These are phyloP conservation scores for Podila epicladia DNA, from an alignment of 192 early-diverging fungal genomes.

Conservation along the genomic window DNA sequence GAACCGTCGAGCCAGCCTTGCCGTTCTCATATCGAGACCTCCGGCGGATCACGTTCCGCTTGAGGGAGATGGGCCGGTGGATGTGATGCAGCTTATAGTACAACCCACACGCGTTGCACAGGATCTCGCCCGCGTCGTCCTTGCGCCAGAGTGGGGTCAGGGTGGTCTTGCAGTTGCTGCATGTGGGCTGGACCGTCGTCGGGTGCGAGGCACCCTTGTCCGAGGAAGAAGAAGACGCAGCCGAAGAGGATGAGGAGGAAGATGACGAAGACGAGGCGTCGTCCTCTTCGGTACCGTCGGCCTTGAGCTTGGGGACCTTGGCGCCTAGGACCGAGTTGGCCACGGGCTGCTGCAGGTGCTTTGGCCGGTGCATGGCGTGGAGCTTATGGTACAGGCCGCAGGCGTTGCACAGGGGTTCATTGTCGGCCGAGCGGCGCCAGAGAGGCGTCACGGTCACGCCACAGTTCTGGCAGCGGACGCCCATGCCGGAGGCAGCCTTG, in stretches of 20 bases:
- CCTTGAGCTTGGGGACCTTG: neutral
- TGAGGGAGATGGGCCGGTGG: conserved; percentile 78
- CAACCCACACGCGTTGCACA: conserved; percentile 94
- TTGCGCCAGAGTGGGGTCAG: conserved; percentile 82
- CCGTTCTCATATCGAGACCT: conserved; percentile 48
- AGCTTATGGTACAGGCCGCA: conserved; percentile 86
- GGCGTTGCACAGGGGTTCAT: conserved; percentile 93
- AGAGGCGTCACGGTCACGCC: conserved; percentile 89
- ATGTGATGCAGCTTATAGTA: conserved; percentile 86
- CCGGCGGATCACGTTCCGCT: conserved; percentile 74
- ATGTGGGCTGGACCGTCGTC: conserved; percentile 16
- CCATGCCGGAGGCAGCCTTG: conserved; percentile 29
- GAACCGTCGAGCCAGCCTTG: conserved; percentile 2
- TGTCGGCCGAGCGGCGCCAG: conserved; percentile 91
- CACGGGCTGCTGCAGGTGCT: conserved; percentile 31
- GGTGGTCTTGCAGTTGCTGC: conserved; percentile 78
- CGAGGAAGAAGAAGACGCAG: neutral
- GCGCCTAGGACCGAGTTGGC: neutral
- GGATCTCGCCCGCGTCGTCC: conserved; percentile 70
- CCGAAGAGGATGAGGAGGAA: neutral
- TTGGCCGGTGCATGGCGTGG: conserved; percentile 38
- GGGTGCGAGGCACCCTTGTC: neutral
- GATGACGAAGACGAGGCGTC: neutral
- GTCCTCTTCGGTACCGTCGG: neutral
- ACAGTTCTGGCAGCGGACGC: conserved; percentile 69